Evolutionary conservation across 2,329 filamentous ascomycete genomes (phyloP).

Genomic region (Pseudogymnoascus sp.): DNA sequence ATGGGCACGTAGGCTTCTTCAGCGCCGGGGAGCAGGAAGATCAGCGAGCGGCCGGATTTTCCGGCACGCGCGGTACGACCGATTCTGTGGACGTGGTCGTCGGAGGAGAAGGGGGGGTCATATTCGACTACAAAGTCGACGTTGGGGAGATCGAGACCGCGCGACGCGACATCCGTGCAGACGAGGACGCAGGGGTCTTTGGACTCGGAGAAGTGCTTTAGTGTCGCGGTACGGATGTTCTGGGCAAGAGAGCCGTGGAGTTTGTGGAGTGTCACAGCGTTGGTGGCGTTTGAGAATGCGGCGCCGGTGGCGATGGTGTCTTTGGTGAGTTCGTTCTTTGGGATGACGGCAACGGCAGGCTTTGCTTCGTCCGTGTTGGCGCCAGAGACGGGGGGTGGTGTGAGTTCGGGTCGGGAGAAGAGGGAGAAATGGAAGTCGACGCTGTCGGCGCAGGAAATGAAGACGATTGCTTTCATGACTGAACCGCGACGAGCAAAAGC

Average conservation of each 20-base stretch:
- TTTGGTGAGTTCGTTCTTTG: conserved; percentile 34
- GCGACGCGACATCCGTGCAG: conserved; percentile 91
- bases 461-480: conserved; percentile 94
- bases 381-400: conserved; percentile 12
- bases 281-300: conserved; percentile 67
- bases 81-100: conserved; percentile 90
- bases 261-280: conserved; percentile 72
- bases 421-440: conserved; percentile 95
- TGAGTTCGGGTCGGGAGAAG: conserved; percentile 40
- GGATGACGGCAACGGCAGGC: conserved; percentile 22
- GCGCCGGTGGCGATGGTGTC: conserved; percentile 63
- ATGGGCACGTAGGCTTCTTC: conserved; percentile 81
- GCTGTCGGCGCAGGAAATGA: conserved; percentile 93
- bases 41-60: conserved; percentile 73
- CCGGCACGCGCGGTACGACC: conserved; percentile 92
- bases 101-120: conserved; percentile 86
- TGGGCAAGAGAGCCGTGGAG: conserved; percentile 91
- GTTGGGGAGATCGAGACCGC: conserved; percentile 89
- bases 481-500: conserved; percentile 83
- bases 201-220: conserved; percentile 70
- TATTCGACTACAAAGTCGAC: conserved; percentile 95
- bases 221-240: conserved; percentile 76
- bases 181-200: conserved; percentile 74
- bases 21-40: conserved; percentile 84
- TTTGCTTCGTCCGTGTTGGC: conserved; percentile 25